phyloP scores from a whole-genome alignment of 345 rosid genomes.

The Bretschneidera sinensis region DNA sequence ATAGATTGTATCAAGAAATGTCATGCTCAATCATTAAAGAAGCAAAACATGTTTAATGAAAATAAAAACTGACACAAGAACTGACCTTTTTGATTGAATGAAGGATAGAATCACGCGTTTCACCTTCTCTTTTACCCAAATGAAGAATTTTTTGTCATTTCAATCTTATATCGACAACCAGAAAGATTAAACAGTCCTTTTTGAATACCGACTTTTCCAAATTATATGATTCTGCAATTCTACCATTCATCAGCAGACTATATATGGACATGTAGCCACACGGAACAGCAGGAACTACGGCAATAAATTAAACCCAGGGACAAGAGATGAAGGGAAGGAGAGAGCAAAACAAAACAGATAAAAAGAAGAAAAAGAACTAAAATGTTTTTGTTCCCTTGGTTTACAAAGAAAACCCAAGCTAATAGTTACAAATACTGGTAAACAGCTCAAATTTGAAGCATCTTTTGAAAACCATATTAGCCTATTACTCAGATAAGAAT shows the following conservation, averaged over 20 bases:
- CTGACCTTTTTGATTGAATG: slow-evolving; percentile 29
- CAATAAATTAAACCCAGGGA: slow-evolving; percentile 1
- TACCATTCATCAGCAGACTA: neutral
- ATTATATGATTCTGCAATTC: neutral
- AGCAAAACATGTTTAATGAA: no score
- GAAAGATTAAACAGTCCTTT: neutral
- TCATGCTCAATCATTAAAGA: no score
- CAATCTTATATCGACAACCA: neutral
- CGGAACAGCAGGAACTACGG: neutral
- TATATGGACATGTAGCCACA: neutral
- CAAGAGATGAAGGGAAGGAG: no score
- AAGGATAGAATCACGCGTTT: slow-evolving; percentile 18
- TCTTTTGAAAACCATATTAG: no score
- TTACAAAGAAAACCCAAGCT: no score
- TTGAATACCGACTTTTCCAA: neutral
- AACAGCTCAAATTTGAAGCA: no score
- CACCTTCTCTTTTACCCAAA: slow-evolving; percentile 47
- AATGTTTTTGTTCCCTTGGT: no score
- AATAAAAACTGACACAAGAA: slow-evolving; percentile 1
- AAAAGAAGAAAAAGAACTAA: no score
- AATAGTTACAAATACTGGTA: no score
- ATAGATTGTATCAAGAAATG: no score
- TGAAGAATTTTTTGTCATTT: neutral
- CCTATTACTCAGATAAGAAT: no score
- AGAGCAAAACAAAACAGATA: no score